A percentile compares a stretch with the other conserved stretches of the same genome.
phyloP scores from a whole-genome alignment of 495 filamentous ascomycete species.

The Apodospora peruviana region DNA sequence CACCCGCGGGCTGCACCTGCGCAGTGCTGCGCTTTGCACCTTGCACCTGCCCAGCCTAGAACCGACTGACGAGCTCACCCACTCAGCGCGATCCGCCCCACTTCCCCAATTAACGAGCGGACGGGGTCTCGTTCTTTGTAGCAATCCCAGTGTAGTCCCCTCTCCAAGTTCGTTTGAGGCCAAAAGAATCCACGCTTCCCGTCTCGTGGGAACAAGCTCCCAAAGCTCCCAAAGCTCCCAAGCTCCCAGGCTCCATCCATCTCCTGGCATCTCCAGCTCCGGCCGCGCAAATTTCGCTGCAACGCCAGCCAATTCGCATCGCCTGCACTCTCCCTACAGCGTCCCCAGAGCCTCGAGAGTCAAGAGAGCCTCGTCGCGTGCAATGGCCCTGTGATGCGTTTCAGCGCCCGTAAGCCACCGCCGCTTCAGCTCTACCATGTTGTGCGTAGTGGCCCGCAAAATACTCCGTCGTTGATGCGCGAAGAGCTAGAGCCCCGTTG shows the following conservation, averaged over 20 bases:
- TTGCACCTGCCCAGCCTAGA: too few species aligned
- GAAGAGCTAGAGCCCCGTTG: slow-evolving; percentile 9
- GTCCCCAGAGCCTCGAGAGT: too few species aligned
- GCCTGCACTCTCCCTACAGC: neutral
- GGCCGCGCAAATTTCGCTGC: neutral
- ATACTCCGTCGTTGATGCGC: slow-evolving; percentile 25
- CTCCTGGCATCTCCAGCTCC: neutral
- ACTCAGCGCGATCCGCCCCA: slow-evolving; percentile 12
- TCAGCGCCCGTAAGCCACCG: slow-evolving; percentile 12
- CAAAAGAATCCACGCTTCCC: slow-evolving; percentile 9
- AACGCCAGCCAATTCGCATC: neutral
- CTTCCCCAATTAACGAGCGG: slow-evolving; percentile 10
- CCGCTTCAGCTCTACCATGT: slow-evolving; percentile 22
- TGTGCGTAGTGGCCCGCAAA: slow-evolving; percentile 20
- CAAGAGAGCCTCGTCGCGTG: too few species aligned
- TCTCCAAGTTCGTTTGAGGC: neutral
- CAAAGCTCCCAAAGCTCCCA: too few species aligned
- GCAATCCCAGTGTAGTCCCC: slow-evolving; percentile 1
- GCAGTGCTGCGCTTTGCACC: neutral
- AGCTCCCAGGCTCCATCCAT: neutral
- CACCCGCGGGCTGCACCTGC: neutral
- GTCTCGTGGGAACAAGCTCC: too few species aligned
- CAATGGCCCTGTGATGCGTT: slow-evolving; percentile 33
- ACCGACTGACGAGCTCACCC: too few species aligned
- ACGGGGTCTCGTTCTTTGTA: neutral